Percentiles rank a stretch among this genome's conserved stretches.
Conservation (phyloP, 495 filamentous ascomycete genomes). For the Daldinia caldariorum region DNA sequence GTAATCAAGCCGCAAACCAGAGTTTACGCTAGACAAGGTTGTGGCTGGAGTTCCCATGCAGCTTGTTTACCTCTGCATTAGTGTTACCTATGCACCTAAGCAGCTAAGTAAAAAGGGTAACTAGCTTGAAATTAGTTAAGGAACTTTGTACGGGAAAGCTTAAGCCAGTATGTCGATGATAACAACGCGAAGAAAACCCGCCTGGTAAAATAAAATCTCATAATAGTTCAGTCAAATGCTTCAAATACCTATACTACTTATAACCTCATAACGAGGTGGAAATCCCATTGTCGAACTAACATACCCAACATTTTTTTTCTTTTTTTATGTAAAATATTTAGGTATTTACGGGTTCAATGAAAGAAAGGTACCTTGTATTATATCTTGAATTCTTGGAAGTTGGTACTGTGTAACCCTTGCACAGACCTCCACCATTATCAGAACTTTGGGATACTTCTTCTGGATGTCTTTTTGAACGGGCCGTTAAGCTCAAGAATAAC, state of each 20-base stretch:
- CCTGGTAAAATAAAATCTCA: too few species aligned
- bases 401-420: neutral
- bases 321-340: neutral
- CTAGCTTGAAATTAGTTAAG: constrained; percentile 2
- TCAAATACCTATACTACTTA: too few species aligned
- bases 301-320: too few species aligned
- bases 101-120: neutral
- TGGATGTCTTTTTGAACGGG: neutral
- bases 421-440: neutral
- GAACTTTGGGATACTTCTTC: neutral
- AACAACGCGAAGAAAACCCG: too few species aligned
- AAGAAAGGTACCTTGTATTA: too few species aligned
- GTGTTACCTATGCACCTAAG: too few species aligned
- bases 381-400: neutral
- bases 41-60: constrained; percentile 9
- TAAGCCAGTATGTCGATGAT: too few species aligned
- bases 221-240: too few species aligned
- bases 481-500: too few species aligned
- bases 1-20: constrained; percentile 22
- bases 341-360: neutral
- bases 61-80: neutral
- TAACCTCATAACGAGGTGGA: too few species aligned
- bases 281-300: too few species aligned
- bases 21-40: constrained; percentile 12
- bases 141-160: neutral